A percentile compares a stretch with the other conserved stretches of the same genome.
phyloP scores from a whole-genome alignment of 305 asterid genomes.

The Caryopteris hybrid region DNA sequence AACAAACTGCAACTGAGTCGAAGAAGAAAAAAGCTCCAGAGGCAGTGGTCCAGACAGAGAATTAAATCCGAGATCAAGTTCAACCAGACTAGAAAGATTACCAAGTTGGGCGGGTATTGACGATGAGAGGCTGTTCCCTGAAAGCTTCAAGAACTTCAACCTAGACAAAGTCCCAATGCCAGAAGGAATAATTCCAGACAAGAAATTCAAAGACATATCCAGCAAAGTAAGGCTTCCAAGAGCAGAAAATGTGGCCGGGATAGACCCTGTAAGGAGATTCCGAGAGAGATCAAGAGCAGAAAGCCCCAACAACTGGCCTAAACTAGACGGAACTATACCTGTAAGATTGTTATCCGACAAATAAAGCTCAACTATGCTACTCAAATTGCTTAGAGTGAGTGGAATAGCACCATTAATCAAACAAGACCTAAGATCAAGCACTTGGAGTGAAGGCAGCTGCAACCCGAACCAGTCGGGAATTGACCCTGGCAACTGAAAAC shows the following conservation, averaged over 20 bases:
- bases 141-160: constrained; percentile 66
- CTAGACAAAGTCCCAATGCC: constrained; percentile 48
- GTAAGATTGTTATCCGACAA: constrained; percentile 57
- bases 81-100: constrained; percentile 57
- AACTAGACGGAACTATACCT: constrained; percentile 56
- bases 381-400: constrained; percentile 54
- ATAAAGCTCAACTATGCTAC: constrained; percentile 41
- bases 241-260: constrained; percentile 36
- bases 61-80: constrained; percentile 80
- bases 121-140: constrained; percentile 69
- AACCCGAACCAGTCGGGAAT: constrained; percentile 84
- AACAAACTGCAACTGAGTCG: constrained; percentile 42
- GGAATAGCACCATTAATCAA: constrained; percentile 54
- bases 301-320: constrained; percentile 48
- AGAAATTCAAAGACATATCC: constrained; percentile 61
- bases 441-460: constrained; percentile 45
- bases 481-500: constrained; percentile 60
- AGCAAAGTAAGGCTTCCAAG: constrained; percentile 56
- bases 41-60: constrained; percentile 48
- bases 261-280: constrained; percentile 54
- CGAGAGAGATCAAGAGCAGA: constrained; percentile 66
- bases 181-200: constrained; percentile 57
- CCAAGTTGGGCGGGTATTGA: constrained; percentile 68
- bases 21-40: constrained; percentile 34
- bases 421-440: constrained; percentile 82